These are phyloP conservation scores for Rubia balearica DNA, from an alignment of 305 asterid species.

Conservation along the genomic window DNA sequence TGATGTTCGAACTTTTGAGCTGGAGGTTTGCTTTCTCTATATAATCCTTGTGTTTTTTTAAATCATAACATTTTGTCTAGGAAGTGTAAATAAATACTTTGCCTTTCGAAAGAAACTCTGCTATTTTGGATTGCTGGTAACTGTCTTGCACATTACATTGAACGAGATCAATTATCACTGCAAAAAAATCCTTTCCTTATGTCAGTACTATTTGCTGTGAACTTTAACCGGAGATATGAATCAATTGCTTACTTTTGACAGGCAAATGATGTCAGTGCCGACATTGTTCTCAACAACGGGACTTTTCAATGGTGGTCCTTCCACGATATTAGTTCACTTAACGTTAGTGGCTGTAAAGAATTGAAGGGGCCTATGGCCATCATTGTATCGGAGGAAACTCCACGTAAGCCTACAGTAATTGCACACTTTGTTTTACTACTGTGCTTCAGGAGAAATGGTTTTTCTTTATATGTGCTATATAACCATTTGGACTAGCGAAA, in stretches of 20 bases:
- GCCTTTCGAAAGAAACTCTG: neutral
- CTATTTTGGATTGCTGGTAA: neutral
- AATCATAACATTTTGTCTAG: neutral
- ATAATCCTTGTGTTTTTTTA: neutral
- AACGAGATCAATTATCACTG: neutral
- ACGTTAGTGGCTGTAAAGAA: constrained; percentile 51
- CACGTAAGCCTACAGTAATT: constrained; percentile 49
- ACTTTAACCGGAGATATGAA: neutral
- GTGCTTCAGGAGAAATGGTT: neutral
- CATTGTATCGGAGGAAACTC: constrained; percentile 96
- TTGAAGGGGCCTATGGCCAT: constrained; percentile 89
- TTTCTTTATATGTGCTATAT: neutral
- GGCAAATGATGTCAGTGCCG: constrained; percentile 28
- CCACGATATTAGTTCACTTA: constrained; percentile 46
- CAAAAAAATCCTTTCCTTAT: neutral
- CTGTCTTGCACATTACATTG: neutral
- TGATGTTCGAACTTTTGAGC: constrained; percentile 81
- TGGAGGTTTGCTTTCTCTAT: constrained; percentile 16
- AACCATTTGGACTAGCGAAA: neutral
- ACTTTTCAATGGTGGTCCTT: constrained; percentile 87
- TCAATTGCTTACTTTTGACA: constrained; percentile 7
- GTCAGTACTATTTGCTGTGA: neutral
- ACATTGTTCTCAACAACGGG: constrained; percentile 60
- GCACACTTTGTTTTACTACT: neutral
- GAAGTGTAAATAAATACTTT: neutral